These are phyloP conservation scores for Ilex asprella DNA, from an alignment of 257 asterid species.

Conservation along the genomic window DNA sequence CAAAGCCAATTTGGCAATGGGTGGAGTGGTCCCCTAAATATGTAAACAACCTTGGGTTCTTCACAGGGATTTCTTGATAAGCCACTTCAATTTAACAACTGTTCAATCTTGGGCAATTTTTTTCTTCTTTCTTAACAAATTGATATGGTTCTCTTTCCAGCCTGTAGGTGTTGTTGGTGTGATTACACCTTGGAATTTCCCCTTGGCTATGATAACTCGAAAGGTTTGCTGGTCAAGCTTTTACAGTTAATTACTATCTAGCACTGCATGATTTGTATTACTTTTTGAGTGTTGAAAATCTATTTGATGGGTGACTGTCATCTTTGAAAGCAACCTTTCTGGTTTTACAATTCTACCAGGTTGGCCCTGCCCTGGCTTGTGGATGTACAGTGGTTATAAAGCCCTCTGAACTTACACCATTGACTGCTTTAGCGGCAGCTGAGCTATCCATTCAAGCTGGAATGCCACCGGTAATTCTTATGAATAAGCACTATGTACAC, in stretches of 20 bases:
- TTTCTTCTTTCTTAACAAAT: background rate
- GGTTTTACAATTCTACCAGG: conserved; percentile 37
- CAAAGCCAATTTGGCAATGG: too few relatives aligned
- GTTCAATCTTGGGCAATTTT: background rate
- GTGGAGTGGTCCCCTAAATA: too few relatives aligned
- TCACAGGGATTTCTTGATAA: background rate
- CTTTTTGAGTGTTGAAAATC: background rate
- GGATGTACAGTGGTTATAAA: conserved; percentile 94
- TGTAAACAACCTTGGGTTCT: too few relatives aligned
- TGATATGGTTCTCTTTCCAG: conserved; percentile 41
- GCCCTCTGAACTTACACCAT: conserved; percentile 91
- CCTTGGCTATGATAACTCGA: conserved; percentile 97
- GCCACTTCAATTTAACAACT: background rate
- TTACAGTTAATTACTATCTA: conserved; percentile 1
- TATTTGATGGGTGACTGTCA: conserved; percentile 6
- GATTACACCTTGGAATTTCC: conserved; percentile 96
- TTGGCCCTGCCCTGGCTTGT: conserved; percentile 97
- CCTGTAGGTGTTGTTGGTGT: conserved; percentile 99
- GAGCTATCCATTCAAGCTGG: conserved; percentile 97
- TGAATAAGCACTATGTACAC: conserved; percentile 5
- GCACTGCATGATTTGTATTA: conserved; percentile 1
- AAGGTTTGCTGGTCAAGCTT: conserved; percentile 41
- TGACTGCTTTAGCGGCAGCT: conserved; percentile 97
- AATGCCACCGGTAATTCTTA: conserved; percentile 75
- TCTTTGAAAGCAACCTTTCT: conserved; percentile 13